Conservation (phyloP, 306 rosid species). For the Styphnolobium japonicum region DNA sequence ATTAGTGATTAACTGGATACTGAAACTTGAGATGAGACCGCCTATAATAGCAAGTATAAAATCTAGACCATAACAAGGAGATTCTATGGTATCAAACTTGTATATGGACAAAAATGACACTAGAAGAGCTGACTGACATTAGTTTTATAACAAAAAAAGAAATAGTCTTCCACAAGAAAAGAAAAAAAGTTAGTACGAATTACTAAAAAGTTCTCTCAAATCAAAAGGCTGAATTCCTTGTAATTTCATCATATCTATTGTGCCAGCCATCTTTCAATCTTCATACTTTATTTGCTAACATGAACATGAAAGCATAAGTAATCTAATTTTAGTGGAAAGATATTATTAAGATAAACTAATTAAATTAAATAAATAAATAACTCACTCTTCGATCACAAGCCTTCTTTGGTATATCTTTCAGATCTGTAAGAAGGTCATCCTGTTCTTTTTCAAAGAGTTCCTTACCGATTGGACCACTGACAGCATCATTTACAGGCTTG, state of each 20-base stretch:
- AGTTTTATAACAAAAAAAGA: background rate
- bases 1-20: background rate
- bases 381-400: conserved; percentile 93
- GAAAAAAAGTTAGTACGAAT: background rate
- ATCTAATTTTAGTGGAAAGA: background rate
- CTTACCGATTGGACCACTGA: conserved; percentile 77
- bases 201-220: no score
- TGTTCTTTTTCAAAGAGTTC: conserved; percentile 90
- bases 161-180: background rate
- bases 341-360: background rate
- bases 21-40: background rate
- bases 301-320: background rate
- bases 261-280: background rate
- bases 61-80: background rate
- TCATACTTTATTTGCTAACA: background rate
- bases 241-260: background rate
- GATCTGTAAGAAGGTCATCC: conserved; percentile 87
- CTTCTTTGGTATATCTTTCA: conserved; percentile 85
- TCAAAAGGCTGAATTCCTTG: background rate
- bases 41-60: background rate
- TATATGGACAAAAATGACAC: background rate
- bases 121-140: background rate
- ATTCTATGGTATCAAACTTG: background rate
- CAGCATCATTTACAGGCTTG: conserved; percentile 79
- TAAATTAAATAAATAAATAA: background rate